A percentile compares a stretch with the other conserved stretches of the same genome.
These are phyloP conservation scores for Trapa incisa DNA, from an alignment of 345 rosid genomes.

Conservation along the genomic window DNA sequence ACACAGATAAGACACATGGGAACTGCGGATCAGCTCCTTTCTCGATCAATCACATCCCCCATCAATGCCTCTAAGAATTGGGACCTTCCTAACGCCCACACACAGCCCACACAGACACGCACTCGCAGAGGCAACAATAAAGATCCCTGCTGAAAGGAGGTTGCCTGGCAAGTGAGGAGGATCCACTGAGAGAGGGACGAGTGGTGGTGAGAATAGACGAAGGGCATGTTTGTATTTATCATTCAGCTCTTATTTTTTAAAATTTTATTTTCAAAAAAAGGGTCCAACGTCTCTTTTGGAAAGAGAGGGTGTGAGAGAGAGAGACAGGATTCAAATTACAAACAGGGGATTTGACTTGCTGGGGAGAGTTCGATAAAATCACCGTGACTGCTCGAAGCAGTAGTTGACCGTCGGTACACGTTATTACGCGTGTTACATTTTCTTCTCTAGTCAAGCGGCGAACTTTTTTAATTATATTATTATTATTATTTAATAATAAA, in stretches of 20 bases:
- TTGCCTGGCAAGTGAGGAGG: neutral
- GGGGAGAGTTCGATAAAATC: neutral
- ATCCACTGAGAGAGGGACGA: neutral
- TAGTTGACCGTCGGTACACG: neutral
- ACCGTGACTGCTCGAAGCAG: neutral
- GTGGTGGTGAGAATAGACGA: neutral
- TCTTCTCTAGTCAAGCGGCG: no score
- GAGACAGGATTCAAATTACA: slow-evolving; percentile 41
- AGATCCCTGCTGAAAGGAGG: neutral
- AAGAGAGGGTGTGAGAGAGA: slow-evolving; percentile 16
- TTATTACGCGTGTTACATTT: neutral
- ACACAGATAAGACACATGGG: neutral
- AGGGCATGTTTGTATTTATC: slow-evolving; percentile 3
- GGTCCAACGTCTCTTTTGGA: slow-evolving; percentile 48
- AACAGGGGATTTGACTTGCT: slow-evolving; percentile 13
- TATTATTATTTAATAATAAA: no score
- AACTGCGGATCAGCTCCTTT: neutral
- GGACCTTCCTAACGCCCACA: neutral
- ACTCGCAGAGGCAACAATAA: neutral
- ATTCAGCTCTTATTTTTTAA: slow-evolving; percentile 4
- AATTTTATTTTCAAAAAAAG: slow-evolving; percentile 5
- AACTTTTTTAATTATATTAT: no score
- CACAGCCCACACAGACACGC: neutral
- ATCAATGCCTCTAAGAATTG: neutral
- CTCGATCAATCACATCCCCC: slow-evolving; percentile 3